Evolutionary conservation across 2,329 filamentous ascomycete species (phyloP).

Genomic region (Hymenoscyphus linearis): DNA sequence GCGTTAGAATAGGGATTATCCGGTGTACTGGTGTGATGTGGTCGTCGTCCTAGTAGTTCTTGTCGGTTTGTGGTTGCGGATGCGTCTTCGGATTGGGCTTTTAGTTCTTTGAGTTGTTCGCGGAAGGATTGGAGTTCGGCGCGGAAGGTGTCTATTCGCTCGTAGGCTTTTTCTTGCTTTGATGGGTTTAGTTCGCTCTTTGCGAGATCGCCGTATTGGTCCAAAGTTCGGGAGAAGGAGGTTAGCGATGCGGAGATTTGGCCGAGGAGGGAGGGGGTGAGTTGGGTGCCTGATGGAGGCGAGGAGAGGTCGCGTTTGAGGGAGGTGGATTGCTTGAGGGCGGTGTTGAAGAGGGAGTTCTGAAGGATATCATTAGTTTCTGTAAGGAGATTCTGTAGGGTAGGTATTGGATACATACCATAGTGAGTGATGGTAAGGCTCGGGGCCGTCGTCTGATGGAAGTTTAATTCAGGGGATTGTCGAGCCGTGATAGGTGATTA

Average conservation of each 20-base stretch:
- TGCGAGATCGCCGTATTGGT: slow-evolving; percentile 83
- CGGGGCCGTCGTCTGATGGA: background rate
- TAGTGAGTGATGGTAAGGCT: background rate
- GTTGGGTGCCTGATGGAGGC: slow-evolving; percentile 54
- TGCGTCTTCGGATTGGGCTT: slow-evolving; percentile 70
- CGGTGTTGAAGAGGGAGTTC: slow-evolving; percentile 83
- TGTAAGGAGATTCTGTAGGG: background rate
- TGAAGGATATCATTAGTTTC: slow-evolving; percentile 32
- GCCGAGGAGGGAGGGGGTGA: slow-evolving; percentile 59
- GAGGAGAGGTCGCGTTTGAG: slow-evolving; percentile 71
- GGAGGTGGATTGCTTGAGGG: slow-evolving; percentile 76
- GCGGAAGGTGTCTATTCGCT: slow-evolving; percentile 81
- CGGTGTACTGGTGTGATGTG: slow-evolving; percentile 74
- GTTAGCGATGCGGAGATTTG: slow-evolving; percentile 75
- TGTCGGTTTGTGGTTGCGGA: slow-evolving; percentile 61
- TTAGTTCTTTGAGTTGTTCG: slow-evolving; percentile 69
- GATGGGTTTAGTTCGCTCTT: slow-evolving; percentile 84
- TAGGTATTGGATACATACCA: background rate
- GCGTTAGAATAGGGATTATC: slow-evolving; percentile 86
- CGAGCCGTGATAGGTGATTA: background rate
- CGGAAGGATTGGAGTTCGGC: slow-evolving; percentile 76
- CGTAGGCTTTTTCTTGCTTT: slow-evolving; percentile 86
- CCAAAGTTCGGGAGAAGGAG: slow-evolving; percentile 79
- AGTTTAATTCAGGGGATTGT: background rate
- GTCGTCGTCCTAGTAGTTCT: slow-evolving; percentile 80